Evolutionary conservation across 116 monocot genomes (phyloP), one percentile per base, ranked within the genome.

Genomic region (Iris pallida): DNA sequence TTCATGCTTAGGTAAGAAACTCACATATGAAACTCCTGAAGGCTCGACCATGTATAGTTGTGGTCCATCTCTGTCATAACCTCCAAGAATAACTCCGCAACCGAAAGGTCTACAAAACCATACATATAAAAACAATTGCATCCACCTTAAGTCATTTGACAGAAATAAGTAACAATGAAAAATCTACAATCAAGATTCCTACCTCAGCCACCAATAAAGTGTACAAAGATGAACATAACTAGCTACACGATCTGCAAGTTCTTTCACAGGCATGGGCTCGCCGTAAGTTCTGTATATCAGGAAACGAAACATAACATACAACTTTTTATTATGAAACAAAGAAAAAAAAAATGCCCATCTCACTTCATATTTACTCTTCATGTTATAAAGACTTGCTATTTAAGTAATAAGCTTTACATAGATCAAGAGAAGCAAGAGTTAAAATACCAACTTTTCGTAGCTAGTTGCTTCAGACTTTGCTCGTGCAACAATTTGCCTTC

Each of bases 31-130:
- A 42, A 97, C 78, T 16, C 97, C 96, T 45, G 96, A 97, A 14
- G 96, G 96, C 81, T 97, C 96, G 64, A 97, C 72, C 90, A 93
- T 85, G 82, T 90, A 97, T 19, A 97, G 76, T 69, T 97, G 93
- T 42, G 67, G 67, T 11, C 67, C 67, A 55, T 67, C 67, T 55
- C 67, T 67, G 54, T 67, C 67, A 55, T 92, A 97, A 59, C 97
- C 97, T 74, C 92, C 93, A 74, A 97, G 83, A 79, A 97, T 87
- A 78, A 90, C 79, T 48, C 97, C 97, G 75, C 85, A 92, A 42
- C 97, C 97, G 86, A 97, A 97, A 73, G 97, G 97, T 74, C 97
- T 97, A 67, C 19, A 79, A 75, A 3, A 10, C 16, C 3, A 74
- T 4, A 55, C 49, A 51, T 51, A 51, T 1, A 2, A 51, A 51